phyloP scores from a whole-genome alignment of 2,329 filamentous ascomycete species.

The Conoideocrella luteorostrata region DNA sequence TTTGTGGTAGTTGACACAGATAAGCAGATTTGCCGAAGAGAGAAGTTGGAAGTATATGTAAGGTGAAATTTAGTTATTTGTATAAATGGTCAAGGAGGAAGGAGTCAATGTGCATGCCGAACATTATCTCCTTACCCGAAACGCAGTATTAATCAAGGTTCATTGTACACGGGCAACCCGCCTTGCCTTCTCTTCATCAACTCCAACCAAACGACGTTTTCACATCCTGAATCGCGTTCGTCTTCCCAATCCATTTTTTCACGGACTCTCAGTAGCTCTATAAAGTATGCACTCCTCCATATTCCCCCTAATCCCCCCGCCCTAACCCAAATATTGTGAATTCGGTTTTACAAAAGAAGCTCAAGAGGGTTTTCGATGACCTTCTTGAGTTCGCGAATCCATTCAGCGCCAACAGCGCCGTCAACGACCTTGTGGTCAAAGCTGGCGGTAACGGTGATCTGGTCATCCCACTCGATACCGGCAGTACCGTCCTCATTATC shows the following conservation, averaged over 20 bases:
- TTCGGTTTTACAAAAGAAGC: slow-evolving; percentile 66
- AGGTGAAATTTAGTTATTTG: slow-evolving; percentile 10
- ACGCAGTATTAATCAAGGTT: slow-evolving; percentile 34
- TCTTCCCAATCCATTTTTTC: slow-evolving; percentile 5
- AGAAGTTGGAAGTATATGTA: background rate
- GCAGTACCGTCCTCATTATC: slow-evolving; percentile 77
- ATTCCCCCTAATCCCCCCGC: slow-evolving; percentile 1
- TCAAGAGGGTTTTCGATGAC: slow-evolving; percentile 95
- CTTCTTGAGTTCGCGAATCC: slow-evolving; percentile 96
- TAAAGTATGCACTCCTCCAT: slow-evolving; percentile 12
- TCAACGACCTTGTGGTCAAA: slow-evolving; percentile 99
- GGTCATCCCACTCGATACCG: slow-evolving; percentile 84
- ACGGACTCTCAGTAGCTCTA: slow-evolving; percentile 11
- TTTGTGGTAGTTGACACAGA: too few relatives aligned
- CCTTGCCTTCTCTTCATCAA: slow-evolving; percentile 19
- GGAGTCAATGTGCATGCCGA: slow-evolving; percentile 23
- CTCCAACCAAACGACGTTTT: slow-evolving; percentile 4
- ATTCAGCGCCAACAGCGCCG: slow-evolving; percentile 92
- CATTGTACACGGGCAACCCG: slow-evolving; percentile 35
- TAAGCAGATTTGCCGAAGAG: background rate
- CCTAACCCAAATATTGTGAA: background rate
- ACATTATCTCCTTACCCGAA: slow-evolving; percentile 21
- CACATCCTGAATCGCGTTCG: slow-evolving; percentile 2
- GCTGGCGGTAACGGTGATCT: slow-evolving; percentile 89
- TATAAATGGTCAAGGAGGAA: slow-evolving; percentile 15